Percentiles rank a stretch among this genome's conserved stretches.
Evolutionary conservation across 345 rosid species (phyloP).

Genomic region (Geranium rotundifolium): DNA sequence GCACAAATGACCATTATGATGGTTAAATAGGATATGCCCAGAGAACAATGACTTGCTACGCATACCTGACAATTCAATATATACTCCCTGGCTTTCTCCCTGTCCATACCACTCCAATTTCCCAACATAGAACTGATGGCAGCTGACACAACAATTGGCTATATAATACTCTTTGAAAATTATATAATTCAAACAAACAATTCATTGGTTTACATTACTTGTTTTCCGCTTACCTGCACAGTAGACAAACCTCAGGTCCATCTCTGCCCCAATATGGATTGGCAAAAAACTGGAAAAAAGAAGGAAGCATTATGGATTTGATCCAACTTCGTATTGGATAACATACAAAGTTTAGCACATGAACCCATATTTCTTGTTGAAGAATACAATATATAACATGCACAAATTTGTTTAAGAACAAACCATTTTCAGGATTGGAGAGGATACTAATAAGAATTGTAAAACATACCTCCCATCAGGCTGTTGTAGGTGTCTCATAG

Average conservation of each 20-base stretch:
- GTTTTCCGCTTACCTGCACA: constrained; percentile 73
- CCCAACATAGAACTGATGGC: constrained; percentile 72
- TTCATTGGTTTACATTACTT: constrained; percentile 1
- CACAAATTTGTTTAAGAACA: constrained; percentile 9
- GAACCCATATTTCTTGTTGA: too few species aligned
- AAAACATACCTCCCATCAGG: constrained; percentile 66
- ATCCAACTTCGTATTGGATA: too few species aligned
- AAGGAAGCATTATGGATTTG: neutral
- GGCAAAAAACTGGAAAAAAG: constrained; percentile 66
- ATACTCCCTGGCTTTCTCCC: constrained; percentile 62
- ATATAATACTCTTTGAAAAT: constrained; percentile 11
- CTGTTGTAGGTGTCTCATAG: constrained; percentile 80
- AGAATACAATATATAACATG: constrained; percentile 25
- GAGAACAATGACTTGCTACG: neutral
- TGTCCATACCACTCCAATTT: constrained; percentile 87
- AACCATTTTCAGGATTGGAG: neutral
- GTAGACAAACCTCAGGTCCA: constrained; percentile 73
- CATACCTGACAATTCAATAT: constrained; percentile 70
- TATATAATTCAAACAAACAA: constrained; percentile 2
- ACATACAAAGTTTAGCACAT: too few species aligned
- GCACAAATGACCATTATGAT: neutral
- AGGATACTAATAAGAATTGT: neutral
- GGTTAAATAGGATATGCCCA: too few species aligned
- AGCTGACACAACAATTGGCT: constrained; percentile 44
- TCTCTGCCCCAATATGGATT: constrained; percentile 73